Evolutionary conservation across 169 alveolate genomes (phyloP), one percentile per base, ranked within the genome.

Genomic region (Plasmodium relictum): DNA sequence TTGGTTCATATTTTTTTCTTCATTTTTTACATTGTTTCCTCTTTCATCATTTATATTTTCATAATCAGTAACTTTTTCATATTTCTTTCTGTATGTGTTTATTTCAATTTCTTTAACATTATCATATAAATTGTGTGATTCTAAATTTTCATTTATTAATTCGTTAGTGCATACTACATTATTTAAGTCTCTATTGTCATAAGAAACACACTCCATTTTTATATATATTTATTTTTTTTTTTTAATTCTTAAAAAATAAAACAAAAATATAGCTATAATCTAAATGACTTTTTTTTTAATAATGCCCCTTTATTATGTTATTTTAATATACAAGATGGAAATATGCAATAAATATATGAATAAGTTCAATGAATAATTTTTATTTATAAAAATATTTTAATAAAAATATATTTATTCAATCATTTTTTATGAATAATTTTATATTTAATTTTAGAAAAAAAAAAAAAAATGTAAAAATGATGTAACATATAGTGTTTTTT

Each of bases 161-260:
- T 63, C 90, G 41, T 56, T 54, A 59, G 12, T 39, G 54, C 58
- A 66, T 37, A 66, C 10, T 20, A 72, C 71, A 71, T 45, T 41
- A 16, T 68, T 52, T 54, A 70, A 50, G 58, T 59, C 45, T 45
- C 73, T 39, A 48, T 70, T 68, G 44, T 76, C 66, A 80, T 44
- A 70, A 52, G 14, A 52, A 58, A 56, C 83, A 45, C 90, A 80
- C 71, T 80, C 90, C 78, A 80, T 80, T 80, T 37, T 37, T 20
- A 66, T 31, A 66, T 20, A 37, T 37, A 37, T 31, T 39, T 48
- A 70, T 37, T n/a, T 44, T 39, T 20, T 37, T 68, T 73, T 54
- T n/a, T 73, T 54, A 22, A 14, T 73, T 54, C 56, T 59, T 3
- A 50, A 31, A 48, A 12, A 48, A 31, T 31, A 31, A 31, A 48